Base-by-base conservation (phyloP, 2,329 filamentous ascomycete genomes). In the Dactylonectria macrodidyma region DNA sequence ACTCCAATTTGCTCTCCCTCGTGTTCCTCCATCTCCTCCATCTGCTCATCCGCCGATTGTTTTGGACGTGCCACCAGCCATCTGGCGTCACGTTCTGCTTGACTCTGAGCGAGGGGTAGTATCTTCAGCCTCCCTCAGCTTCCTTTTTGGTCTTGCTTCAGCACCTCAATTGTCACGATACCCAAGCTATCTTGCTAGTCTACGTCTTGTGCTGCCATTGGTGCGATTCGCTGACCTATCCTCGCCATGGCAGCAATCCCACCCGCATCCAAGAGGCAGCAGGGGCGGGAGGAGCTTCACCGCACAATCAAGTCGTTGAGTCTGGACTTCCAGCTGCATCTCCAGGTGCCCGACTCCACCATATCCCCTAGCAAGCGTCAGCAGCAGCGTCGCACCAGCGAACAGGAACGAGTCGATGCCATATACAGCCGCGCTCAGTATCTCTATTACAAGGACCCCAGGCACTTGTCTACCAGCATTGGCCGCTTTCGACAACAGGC, bases 341-440 rank as follows among this genome's bases (percentile, higher is more conserved):
- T 80, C 14, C 50, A 62, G 19, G 65, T 71, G 19, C 75, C 75
- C 3, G 73, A 76, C 59, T 54, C 67, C 7, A 72, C 58, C 2
- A 59, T 76, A n/a, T 76, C 76, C 30, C 78, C 76, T n/a, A 73
- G 66, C 50, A 74, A 74, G 57, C 70, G 67, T 22, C 71, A 67
- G 33, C 67, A 66, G 41, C 69, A 65, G 51, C 65, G 36, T 24
- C 71, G 63, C 22, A 72, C 68, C 9, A 73, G 73, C 38, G 74
- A 77, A 7, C 71, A 78, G 44, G 66, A 67, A 2, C 70, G 73
- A 3, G 62, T 66, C 19, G 64, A 76, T 34, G 55, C 54, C 5
- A 78, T 79, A 33, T 77, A 78, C 56, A 30, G 44, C 33, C 67
- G 60, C 5, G 67, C 78, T 2, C 73, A 66, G 0, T 64, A 22